Percentiles rank a stretch among this genome's conserved stretches.
These are phyloP conservation scores for Silene conica DNA, from an alignment of 148 eudicot species.

Conservation along the genomic window DNA sequence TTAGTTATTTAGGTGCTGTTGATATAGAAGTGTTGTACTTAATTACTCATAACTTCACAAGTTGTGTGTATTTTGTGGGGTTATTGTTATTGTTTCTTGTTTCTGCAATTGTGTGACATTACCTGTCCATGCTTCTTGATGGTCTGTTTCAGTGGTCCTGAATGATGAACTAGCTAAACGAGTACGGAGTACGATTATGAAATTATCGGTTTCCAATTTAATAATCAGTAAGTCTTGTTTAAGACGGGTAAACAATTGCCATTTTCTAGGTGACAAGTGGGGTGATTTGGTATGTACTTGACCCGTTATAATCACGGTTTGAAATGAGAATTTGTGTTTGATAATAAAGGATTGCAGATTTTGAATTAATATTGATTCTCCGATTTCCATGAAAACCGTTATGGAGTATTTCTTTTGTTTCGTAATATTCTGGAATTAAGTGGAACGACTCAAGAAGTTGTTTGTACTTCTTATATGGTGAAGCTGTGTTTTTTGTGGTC, in stretches of 20 bases:
- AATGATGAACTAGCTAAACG: conserved; percentile 3
- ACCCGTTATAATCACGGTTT: no score
- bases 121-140: conserved; percentile 11
- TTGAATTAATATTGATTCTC: conserved; percentile 7
- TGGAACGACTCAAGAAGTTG: neutral
- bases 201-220: no score
- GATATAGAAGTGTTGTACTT: neutral
- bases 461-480: neutral
- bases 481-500: neutral
- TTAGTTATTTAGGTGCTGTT: conserved; percentile 2
- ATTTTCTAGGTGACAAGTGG: no score
- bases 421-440: neutral
- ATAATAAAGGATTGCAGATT: neutral
- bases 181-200: no score
- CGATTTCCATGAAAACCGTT: neutral
- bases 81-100: conserved; percentile 15
- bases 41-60: neutral
- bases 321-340: no score
- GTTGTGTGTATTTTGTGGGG: conserved; percentile 4
- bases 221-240: no score
- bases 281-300: no score
- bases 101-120: no score
- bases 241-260: no score
- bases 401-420: no score
- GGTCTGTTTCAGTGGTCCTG: conserved; percentile 15